A percentile compares a stretch with the other conserved stretches of the same genome.
phyloP scores from a whole-genome alignment of 2,329 filamentous ascomycete genomes.

The Sporothrix schenckii region DNA sequence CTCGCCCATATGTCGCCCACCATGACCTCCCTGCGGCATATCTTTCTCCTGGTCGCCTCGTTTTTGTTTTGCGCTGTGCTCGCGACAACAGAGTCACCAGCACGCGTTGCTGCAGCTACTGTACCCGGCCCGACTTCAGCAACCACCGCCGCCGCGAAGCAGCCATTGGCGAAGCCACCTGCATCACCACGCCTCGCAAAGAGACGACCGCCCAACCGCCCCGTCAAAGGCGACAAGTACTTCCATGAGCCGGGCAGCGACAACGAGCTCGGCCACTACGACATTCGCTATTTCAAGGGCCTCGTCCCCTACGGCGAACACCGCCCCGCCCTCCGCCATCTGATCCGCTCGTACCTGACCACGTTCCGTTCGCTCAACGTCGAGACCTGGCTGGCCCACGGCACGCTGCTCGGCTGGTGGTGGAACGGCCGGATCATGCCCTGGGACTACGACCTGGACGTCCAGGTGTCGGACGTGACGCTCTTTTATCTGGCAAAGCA shows the following conservation, averaged over 20 bases:
- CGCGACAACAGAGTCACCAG: not conserved
- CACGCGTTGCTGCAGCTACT: not conserved
- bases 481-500: constrained; percentile 65
- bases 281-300: constrained; percentile 67
- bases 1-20: not conserved
- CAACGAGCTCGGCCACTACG: constrained; percentile 70
- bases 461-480: constrained; percentile 71
- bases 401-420: constrained; percentile 84
- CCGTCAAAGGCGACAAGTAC: constrained; percentile 54
- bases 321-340: constrained; percentile 65
- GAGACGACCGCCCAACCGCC: constrained; percentile 23
- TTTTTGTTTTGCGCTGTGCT: constrained; percentile 18
- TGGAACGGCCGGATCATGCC: constrained; percentile 79
- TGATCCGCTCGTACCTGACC: constrained; percentile 73
- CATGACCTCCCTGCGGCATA: constrained; percentile 24
- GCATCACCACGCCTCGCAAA: constrained; percentile 27
- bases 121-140: not conserved
- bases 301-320: constrained; percentile 68
- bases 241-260: constrained; percentile 66
- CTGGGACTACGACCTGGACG: constrained; percentile 84
- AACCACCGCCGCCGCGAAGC: not conserved
- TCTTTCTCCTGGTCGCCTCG: constrained; percentile 28
- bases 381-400: constrained; percentile 86
- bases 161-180: constrained; percentile 20
- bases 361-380: constrained; percentile 65